These are phyloP conservation scores for Juglanconis oblonga DNA, from an alignment of 2,329 filamentous ascomycete genomes.

Conservation along the genomic window DNA sequence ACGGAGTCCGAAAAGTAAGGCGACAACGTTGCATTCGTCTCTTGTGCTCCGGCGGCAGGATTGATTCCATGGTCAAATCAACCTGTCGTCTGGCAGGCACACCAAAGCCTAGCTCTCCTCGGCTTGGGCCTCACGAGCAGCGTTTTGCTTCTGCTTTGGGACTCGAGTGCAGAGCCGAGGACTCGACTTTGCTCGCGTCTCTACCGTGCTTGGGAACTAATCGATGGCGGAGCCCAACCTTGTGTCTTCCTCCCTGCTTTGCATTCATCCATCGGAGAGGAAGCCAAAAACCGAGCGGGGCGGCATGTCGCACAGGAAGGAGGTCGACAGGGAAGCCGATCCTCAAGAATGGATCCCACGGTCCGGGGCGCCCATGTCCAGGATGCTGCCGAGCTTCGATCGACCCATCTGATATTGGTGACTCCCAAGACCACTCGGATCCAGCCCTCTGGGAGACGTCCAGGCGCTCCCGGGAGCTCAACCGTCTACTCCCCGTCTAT, in stretches of 20 bases:
- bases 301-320: constrained; percentile 17
- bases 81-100: background rate
- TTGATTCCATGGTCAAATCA: background rate
- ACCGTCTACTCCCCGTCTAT: background rate
- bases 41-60: background rate
- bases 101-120: background rate
- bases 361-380: background rate
- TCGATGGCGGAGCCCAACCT: constrained; percentile 2
- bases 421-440: background rate
- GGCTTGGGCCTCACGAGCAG: too few species aligned
- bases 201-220: too few species aligned
- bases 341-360: constrained; percentile 3
- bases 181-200: background rate
- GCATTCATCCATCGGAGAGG: too few species aligned
- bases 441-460: background rate
- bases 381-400: background rate
- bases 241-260: background rate
- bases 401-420: background rate
- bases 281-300: constrained; percentile 3
- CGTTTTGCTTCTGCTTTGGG: background rate
- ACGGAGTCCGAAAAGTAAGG: background rate
- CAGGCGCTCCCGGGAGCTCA: background rate
- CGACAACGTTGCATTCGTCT: background rate
- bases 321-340: background rate
- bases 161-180: background rate